phyloP scores from a whole-genome alignment of 176 grass and related monocot genomes.

The Avena sativa region DNA sequence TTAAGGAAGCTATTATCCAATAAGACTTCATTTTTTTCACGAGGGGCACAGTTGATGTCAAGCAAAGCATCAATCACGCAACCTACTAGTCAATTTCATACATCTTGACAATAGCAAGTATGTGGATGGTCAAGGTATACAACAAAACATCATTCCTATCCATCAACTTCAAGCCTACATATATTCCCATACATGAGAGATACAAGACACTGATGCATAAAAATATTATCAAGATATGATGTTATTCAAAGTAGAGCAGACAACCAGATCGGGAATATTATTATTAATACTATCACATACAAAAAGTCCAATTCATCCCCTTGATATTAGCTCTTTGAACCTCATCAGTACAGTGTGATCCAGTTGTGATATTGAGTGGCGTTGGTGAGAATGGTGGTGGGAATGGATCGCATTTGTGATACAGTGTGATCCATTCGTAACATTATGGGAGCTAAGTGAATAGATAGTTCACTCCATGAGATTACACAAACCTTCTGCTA shows the following conservation, averaged over 20 bases:
- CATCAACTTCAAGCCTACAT: too few species aligned
- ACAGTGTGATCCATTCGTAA: not conserved
- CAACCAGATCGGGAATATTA: not conserved
- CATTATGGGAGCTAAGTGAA: not conserved
- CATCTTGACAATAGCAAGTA: too few species aligned
- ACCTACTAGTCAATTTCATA: too few species aligned
- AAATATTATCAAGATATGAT: too few species aligned
- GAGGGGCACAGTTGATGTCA: not conserved
- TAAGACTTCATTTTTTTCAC: not conserved
- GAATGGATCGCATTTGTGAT: not conserved
- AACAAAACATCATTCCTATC: too few species aligned
- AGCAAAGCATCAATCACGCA: not conserved
- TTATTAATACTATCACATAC: not conserved
- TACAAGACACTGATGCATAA: too few species aligned
- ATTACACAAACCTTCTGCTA: not conserved
- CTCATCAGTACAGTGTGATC: not conserved
- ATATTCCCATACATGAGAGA: too few species aligned
- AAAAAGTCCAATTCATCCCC: not conserved
- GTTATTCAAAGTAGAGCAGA: not conserved
- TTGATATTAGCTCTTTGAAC: conserved; percentile 18
- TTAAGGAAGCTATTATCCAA: not conserved
- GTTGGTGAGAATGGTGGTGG: not conserved
- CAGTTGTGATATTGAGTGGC: not conserved
- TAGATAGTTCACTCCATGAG: not conserved
- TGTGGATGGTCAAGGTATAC: too few species aligned